Base-by-base conservation (phyloP, 306 rosid genomes). In the Cicer judaicum region DNA sequence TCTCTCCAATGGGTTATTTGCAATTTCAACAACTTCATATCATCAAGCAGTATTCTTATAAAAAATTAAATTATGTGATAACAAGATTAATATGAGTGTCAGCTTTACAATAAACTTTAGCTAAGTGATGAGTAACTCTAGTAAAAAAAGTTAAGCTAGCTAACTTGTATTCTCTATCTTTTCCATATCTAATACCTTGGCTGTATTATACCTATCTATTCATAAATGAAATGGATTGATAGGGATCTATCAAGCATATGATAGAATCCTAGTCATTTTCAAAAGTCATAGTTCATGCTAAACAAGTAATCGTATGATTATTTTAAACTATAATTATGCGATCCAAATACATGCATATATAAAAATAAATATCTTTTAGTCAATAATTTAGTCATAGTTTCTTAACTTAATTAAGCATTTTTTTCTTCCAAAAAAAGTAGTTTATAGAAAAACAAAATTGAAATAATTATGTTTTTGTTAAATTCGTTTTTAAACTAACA, bases 251-350 rank as follows among this genome's bases (percentile, higher is more conserved):
- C 64, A 57, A 13, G 10, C 70, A 19, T 44, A 19, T 10, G 78
- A 64, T 75, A 75, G 29, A 70, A 48, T 54, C 79, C 56, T 56
- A 41, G 76, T 75, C 79, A 40, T 44, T 29, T 60, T 79, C 68
- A 55, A 3, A 21, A 64, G 19, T 5, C 36, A 1, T 34, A 79
- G 6, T 15, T 29, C 65, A 50, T 34, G 2, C 1, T 9, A 49
- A 21, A 0, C 5, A 11, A 44, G 7, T 3, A 46, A 15, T 40
- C 70, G 15, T 2, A 62, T 54, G 12, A 29, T 19, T 19, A 34
- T 18, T 41, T 64, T n/a, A 62, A 62, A 13, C 40, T 46, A 10
- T 46, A 21, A 52, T 15, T 59, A 2, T 29, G 7, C 13, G 0
- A 52, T 29, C 34, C 5, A 63, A 29, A 53, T 40, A 21, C 19